Conservation (phyloP, 768 basidiomycete species). For the Pisolithus orientalis region DNA sequence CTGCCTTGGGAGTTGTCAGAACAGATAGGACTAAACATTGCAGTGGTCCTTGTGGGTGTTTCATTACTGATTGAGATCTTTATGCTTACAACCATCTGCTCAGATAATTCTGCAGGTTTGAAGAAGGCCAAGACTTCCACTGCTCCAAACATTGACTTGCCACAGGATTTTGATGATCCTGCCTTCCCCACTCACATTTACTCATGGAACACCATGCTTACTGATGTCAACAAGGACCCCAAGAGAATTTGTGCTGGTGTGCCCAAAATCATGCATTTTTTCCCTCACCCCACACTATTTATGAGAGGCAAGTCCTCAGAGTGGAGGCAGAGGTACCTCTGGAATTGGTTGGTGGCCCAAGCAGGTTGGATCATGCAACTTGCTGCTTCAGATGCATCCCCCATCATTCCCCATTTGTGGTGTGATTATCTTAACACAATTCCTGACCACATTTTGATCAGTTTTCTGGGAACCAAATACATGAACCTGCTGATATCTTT, state of each 20-base stretch:
- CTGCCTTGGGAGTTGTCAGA: too few species aligned
- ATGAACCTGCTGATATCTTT: background rate
- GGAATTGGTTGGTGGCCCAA: background rate
- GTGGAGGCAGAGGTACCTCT: background rate
- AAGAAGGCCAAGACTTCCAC: too few species aligned
- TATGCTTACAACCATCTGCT: too few species aligned
- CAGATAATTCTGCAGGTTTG: too few species aligned
- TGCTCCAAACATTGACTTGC: background rate
- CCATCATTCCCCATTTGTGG: background rate
- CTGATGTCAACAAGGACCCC: background rate
- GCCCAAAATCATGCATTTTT: background rate
- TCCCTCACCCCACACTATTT: background rate
- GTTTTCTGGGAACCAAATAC: background rate
- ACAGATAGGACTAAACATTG: too few species aligned
- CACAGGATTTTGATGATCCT: background rate
- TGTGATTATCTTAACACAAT: background rate
- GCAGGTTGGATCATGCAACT: background rate
- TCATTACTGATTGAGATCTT: too few species aligned
- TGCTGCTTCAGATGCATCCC: background rate
- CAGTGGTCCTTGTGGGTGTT: too few species aligned
- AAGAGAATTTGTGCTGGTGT: background rate
- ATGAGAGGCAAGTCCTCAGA: background rate
- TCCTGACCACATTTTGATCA: background rate
- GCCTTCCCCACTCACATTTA: background rate
- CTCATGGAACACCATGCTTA: background rate